Conservation (phyloP, 805 yeast genomes). For the Metschnikowia noctiluminum region DNA sequence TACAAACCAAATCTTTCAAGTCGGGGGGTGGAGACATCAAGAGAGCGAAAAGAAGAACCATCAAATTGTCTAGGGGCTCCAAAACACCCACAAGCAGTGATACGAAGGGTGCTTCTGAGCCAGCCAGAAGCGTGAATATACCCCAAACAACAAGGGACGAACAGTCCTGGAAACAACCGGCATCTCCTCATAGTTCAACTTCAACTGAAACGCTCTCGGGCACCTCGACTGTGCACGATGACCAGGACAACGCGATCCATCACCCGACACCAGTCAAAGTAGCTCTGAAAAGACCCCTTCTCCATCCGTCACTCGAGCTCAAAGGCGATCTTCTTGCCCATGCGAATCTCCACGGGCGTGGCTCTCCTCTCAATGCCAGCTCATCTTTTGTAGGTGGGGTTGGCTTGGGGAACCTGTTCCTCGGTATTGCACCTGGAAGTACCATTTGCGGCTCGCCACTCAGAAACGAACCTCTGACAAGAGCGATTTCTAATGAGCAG, state of each 20-base stretch:
- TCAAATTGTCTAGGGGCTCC: constrained; percentile 26
- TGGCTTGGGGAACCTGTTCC: constrained; percentile 39
- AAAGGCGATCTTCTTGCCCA: constrained; percentile 3
- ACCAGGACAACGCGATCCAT: constrained; percentile 2
- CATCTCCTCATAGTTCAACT: background rate
- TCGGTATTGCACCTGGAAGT: constrained; percentile 26
- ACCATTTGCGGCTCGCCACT: constrained; percentile 30
- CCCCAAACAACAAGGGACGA: background rate
- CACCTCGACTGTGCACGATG: constrained; percentile 8
- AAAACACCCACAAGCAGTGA: background rate
- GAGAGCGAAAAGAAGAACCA: constrained; percentile 42
- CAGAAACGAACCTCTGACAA: constrained; percentile 12
- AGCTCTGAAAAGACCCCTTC: constrained; percentile 7
- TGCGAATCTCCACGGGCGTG: constrained; percentile 4
- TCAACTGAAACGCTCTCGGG: constrained; percentile 8
- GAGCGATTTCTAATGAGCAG: constrained; percentile 4
- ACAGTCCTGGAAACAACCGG: background rate
- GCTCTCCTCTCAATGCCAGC: constrained; percentile 19
- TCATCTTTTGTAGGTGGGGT: constrained; percentile 30
- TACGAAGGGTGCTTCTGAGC: background rate
- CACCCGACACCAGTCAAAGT: constrained; percentile 18
- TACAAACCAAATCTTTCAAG: constrained; percentile 43
- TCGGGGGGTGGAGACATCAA: constrained; percentile 24
- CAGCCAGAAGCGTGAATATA: background rate
- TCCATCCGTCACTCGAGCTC: constrained; percentile 6